phyloP scores from a whole-genome alignment of 345 rosid species.

The Eucalyptus pumila region DNA sequence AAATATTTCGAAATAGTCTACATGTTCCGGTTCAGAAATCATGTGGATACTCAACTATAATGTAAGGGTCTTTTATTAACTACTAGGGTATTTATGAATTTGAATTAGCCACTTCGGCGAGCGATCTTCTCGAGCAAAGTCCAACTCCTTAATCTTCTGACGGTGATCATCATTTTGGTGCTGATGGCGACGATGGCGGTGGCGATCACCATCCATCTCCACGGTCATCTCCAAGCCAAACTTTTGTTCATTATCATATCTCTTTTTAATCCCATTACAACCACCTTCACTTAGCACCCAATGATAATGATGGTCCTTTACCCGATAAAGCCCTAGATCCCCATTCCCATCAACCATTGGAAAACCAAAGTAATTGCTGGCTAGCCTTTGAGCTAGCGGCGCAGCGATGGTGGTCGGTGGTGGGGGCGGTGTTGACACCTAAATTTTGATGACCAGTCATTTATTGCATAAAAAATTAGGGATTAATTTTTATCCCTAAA shows the following conservation, averaged over 20 bases:
- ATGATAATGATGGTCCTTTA: neutral
- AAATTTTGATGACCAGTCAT: no score
- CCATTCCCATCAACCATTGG: neutral
- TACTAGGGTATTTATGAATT: neutral
- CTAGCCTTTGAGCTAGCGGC: neutral
- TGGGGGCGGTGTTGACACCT: no score
- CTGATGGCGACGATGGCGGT: neutral
- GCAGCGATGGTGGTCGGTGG: no score
- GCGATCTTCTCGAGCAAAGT: neutral
- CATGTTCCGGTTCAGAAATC: no score
- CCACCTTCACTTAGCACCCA: neutral
- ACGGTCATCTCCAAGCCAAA: neutral
- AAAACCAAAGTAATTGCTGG: neutral
- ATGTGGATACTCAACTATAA: neutral
- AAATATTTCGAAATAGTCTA: no score
- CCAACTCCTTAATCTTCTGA: neutral
- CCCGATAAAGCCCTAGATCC: neutral
- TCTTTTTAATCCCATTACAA: neutral
- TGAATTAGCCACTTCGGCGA: neutral
- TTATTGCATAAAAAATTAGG: no score
- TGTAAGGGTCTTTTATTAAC: neutral
- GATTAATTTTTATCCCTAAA: no score
- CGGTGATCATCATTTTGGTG: neutral
- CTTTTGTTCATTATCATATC: neutral
- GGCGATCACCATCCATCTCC: neutral